Base-by-base conservation (phyloP, 1,139 yeast genomes). In the Diutina siamensis region DNA sequence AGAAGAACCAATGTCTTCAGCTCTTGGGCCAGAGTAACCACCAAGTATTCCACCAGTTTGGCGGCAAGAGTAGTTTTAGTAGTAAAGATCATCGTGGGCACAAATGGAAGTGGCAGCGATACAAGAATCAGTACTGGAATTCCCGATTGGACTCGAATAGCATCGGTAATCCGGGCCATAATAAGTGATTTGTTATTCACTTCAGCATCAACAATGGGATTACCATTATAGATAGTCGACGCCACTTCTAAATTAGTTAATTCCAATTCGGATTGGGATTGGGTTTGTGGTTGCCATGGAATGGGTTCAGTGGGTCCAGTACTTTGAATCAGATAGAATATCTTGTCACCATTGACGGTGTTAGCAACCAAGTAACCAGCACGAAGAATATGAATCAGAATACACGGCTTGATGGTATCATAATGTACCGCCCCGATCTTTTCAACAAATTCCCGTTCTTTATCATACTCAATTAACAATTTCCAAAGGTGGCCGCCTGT, bases 401-500 rank as follows among this genome's bases (percentile, higher is more conserved):
- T 65, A 25, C 83, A 71, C 1, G 72, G 60, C 1, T 88, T 83
- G 21, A 86, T 71, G 0, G 94, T 74, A 57, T 87, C 97, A 61
- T 88, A 89, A 56, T 83, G 87, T 3, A 60, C 55, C 12, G 65
- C 51, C 13, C 71, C 65, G n/a, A 85, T 64, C 2, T 59, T 56
- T 38, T 69, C 74, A 36, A 64, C 65, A 40, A 22, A 25, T 19
- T 38, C 42, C 5, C 33, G 19, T 17, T 68, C 72, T 1, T 53
- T 53, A 41, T 61, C 58, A 47, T 54, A 64, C 19, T 65, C 69
- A 3, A 84, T 61, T 3, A 78, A 68, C 7, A 87, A 59, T 56
- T 85, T 87, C 63, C 80, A 84, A n/a, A 87, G 52, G 56, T 87
- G 95, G 12, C 97, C 97, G 12, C 63, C 58, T 40, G 76, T 71